Conservation (phyloP, 768 basidiomycete species). For the Mycena crocata region DNA sequence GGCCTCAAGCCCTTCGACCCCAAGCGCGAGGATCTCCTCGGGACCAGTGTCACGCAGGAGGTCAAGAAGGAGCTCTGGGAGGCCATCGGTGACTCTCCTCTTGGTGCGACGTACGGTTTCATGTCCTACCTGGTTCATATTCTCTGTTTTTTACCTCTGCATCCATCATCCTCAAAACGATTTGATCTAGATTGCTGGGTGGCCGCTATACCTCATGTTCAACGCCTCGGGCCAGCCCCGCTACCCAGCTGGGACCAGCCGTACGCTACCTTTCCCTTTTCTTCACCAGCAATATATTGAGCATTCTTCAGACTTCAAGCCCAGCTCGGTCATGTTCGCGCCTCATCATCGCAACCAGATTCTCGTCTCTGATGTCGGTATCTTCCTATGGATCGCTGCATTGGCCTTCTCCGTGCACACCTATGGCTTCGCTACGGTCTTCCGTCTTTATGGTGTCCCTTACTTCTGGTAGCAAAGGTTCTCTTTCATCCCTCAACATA, state of each 20-base stretch:
- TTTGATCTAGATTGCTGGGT: conserved; percentile 73
- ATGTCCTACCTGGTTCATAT: conserved; percentile 69
- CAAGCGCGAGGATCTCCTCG: conserved; percentile 71
- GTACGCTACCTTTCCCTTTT: conserved; percentile 55
- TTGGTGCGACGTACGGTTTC: conserved; percentile 68
- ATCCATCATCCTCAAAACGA: not conserved
- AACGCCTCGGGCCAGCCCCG: conserved; percentile 89
- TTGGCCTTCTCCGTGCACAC: conserved; percentile 66
- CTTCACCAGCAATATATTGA: conserved; percentile 3
- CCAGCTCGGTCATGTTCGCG: conserved; percentile 84
- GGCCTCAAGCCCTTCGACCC: conserved; percentile 76
- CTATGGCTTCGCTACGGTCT: conserved; percentile 77
- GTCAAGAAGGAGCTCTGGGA: conserved; percentile 83
- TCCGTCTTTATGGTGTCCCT: conserved; percentile 85
- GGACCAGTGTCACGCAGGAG: conserved; percentile 72
- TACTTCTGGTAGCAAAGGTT: conserved; percentile 79
- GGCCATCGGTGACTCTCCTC: conserved; percentile 91
- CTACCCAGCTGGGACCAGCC: conserved; percentile 85
- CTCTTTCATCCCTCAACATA: not conserved
- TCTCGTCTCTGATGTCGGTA: conserved; percentile 84
- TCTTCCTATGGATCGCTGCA: conserved; percentile 76
- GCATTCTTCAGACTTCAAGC: conserved; percentile 72
- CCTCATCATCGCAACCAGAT: conserved; percentile 83
- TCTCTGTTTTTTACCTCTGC: not conserved
- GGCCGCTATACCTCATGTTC: conserved; percentile 83